Evolutionary conservation across 768 basidiomycete genomes (phyloP).

Genomic region (Pisolithus orientalis): DNA sequence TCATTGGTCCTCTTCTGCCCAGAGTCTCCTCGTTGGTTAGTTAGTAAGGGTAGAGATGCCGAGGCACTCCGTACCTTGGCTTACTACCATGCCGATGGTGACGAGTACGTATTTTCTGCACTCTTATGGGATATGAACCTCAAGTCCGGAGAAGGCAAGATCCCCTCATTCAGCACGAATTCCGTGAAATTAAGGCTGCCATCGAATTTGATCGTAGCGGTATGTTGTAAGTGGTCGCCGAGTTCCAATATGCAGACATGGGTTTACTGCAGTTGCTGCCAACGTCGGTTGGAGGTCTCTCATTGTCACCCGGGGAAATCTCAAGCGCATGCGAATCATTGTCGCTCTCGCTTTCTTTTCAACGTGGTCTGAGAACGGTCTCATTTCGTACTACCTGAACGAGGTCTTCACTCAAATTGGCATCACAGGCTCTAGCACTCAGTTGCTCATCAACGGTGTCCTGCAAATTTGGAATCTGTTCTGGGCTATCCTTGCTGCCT

Average conservation of each 20-base stretch:
- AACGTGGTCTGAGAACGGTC: constrained; percentile 82
- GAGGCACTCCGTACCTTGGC: constrained; percentile 68
- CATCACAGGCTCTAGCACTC: constrained; percentile 50
- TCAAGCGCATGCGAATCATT: constrained; percentile 71
- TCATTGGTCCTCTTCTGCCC: constrained; percentile 62
- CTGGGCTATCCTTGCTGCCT: constrained; percentile 53
- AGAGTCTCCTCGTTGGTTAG: constrained; percentile 80
- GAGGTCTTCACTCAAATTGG: constrained; percentile 65
- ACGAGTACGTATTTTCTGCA: constrained; percentile 36
- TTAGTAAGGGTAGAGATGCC: constrained; percentile 66
- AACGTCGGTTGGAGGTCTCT: constrained; percentile 69
- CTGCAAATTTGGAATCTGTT: constrained; percentile 77
- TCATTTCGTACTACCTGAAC: constrained; percentile 79
- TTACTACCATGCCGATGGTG: constrained; percentile 78
- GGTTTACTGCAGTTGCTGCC: constrained; percentile 32
- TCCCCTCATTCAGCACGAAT: constrained; percentile 68
- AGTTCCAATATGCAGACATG: not conserved
- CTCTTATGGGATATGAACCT: not conserved
- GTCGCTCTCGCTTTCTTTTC: constrained; percentile 78
- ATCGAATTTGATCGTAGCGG: constrained; percentile 57
- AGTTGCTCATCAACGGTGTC: constrained; percentile 83
- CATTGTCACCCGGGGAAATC: constrained; percentile 62
- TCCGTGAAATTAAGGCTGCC: constrained; percentile 74
- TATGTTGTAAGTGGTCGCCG: constrained; percentile 5
- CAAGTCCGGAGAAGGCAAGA: constrained; percentile 36